Percentiles rank a stretch among this genome's conserved stretches.
Conservation (phyloP, 257 asterid species). For the Solanum dulcamara region DNA sequence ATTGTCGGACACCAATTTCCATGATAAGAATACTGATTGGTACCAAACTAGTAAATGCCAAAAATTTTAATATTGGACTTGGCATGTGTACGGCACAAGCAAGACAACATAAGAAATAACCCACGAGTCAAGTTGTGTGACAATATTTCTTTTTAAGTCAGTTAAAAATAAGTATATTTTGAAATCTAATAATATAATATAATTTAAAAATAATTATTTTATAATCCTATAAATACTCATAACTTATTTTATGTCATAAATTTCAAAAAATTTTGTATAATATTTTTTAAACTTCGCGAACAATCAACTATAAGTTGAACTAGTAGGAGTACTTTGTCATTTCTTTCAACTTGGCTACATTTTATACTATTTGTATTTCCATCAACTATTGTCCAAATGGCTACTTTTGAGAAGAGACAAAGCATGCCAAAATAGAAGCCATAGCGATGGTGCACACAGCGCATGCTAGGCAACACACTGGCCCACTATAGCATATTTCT, state of each 20-base stretch:
- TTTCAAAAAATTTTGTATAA: too few relatives aligned
- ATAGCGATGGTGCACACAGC: slow-evolving; percentile 10
- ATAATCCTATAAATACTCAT: too few relatives aligned
- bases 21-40: neutral
- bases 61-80: neutral
- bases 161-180: fast-evolving
- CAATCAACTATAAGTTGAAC: too few relatives aligned
- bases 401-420: slow-evolving; percentile 12
- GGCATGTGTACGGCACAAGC: neutral
- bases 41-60: neutral
- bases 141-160: fast-evolving
- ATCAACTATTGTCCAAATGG: neutral
- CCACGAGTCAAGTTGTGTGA: neutral
- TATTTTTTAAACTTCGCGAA: too few relatives aligned
- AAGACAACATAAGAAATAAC: neutral
- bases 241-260: too few relatives aligned
- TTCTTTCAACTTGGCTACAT: neutral
- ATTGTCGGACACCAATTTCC: neutral
- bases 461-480: slow-evolving; percentile 32
- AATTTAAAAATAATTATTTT: too few relatives aligned
- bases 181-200: too few relatives aligned
- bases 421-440: slow-evolving; percentile 22
- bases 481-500: slow-evolving; percentile 12
- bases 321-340: too few relatives aligned
- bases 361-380: neutral